Evolutionary conservation across 2,329 filamentous ascomycete species (phyloP).

Genomic region (Beauveria scarabaeidicola): DNA sequence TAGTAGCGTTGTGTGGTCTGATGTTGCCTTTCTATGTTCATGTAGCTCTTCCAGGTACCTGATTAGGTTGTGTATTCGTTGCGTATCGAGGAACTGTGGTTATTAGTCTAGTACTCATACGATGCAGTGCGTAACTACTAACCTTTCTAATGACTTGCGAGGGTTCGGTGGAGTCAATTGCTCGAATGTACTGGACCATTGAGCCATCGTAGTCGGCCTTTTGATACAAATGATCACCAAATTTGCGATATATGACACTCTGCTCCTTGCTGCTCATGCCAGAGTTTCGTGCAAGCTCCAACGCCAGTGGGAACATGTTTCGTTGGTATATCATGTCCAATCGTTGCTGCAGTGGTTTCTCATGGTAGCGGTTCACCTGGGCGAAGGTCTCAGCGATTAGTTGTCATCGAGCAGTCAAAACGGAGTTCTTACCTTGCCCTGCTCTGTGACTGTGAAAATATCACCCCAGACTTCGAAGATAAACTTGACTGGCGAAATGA

Average conservation of each 20-base stretch:
- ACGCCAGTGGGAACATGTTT: slow-evolving; percentile 84
- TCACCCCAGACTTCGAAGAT: slow-evolving; percentile 87
- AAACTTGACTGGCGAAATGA: slow-evolving; percentile 70
- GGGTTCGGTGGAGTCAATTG: slow-evolving; percentile 91
- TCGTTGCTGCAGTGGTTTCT: slow-evolving; percentile 83
- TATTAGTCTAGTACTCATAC: slow-evolving; percentile 18
- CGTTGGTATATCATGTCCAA: slow-evolving; percentile 90
- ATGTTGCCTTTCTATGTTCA: slow-evolving; percentile 84
- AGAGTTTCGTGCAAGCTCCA: slow-evolving; percentile 84
- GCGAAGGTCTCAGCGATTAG: not conserved
- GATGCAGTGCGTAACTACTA: not conserved
- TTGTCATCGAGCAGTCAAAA: not conserved
- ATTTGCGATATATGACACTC: slow-evolving; percentile 85
- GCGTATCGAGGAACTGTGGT: slow-evolving; percentile 78
- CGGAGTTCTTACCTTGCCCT: slow-evolving; percentile 64
- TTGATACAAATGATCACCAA: slow-evolving; percentile 89
- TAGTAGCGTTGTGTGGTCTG: slow-evolving; percentile 88
- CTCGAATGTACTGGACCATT: slow-evolving; percentile 97
- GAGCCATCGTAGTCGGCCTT: slow-evolving; percentile 94
- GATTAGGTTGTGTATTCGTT: slow-evolving; percentile 94
- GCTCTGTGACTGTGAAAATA: slow-evolving; percentile 79
- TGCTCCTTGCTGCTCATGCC: slow-evolving; percentile 74
- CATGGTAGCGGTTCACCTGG: slow-evolving; percentile 77
- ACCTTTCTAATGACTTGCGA: slow-evolving; percentile 94
- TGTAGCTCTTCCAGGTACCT: slow-evolving; percentile 95